A percentile compares a stretch with the other conserved stretches of the same genome.
phyloP scores from a whole-genome alignment of 345 rosid genomes.

The Luvunga scandens region DNA sequence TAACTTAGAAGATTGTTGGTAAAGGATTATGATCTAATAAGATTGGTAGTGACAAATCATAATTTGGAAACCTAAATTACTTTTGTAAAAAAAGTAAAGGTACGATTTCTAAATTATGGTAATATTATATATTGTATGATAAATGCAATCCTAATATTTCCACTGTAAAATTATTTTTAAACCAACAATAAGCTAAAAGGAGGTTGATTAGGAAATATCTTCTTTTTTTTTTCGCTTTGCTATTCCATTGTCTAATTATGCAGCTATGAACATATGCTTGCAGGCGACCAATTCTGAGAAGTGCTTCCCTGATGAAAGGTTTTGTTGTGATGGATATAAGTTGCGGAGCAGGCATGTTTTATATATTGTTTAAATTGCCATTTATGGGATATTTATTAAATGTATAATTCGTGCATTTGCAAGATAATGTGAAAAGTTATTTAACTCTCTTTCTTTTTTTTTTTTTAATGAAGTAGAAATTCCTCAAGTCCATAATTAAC shows the following conservation, averaged over 20 bases:
- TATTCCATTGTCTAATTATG: conserved; percentile 4
- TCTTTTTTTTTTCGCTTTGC: too few species aligned
- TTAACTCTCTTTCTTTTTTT: not conserved
- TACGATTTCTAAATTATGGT: too few species aligned
- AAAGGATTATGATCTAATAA: too few species aligned
- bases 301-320: conserved; percentile 65
- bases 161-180: too few species aligned
- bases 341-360: conserved; percentile 77
- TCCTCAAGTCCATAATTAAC: not conserved
- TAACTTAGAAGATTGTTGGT: too few species aligned
- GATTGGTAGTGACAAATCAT: too few species aligned
- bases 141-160: too few species aligned
- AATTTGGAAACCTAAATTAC: not conserved
- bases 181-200: too few species aligned
- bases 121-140: too few species aligned
- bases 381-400: not conserved
- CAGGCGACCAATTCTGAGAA: conserved; percentile 70
- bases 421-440: not conserved
- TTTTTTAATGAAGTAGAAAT: not conserved
- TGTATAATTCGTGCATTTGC: not conserved
- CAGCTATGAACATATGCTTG: conserved; percentile 87
- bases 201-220: too few species aligned
- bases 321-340: conserved; percentile 96
- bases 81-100: too few species aligned
- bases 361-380: not conserved